Evolutionary conservation across 2,329 filamentous ascomycete species (phyloP), one percentile per base, ranked within the genome.

Genomic region (Orbilia ellipsospora): DNA sequence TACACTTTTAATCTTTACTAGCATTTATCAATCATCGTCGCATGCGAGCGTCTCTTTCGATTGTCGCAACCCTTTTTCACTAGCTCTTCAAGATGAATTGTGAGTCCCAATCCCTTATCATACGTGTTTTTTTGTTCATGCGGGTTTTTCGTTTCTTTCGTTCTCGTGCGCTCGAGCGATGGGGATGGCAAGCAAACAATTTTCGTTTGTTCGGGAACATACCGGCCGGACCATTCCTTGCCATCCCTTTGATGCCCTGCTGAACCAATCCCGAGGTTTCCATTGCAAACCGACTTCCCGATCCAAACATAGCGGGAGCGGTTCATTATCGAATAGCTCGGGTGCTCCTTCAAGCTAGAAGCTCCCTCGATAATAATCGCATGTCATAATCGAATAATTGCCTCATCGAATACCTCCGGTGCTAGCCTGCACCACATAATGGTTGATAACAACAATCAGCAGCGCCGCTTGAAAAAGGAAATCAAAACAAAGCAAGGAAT

Each of bases 331-430:
- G 8, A 16, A 16, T 13, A 55, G 56, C 64, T 55, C 65, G 5
- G 65, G 61, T 68, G 18, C 28, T 23, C 26, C 62, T 18, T 55
- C 48, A 1, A 36, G 31, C 31, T 4, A 36, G 31, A 36, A 7
- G 23, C 44, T 63, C 18, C 50, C 56, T 56, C 60, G 40, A 70
- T 70, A 51, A 70, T 70, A 70, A 70, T 70, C 62, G 66, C 66
- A 57, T 62, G 62, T 36, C n/a, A 31, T 16, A 8, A 18, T 23
- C 18, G 36, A 13, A 45, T 48, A 36, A 16, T 12, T 16, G 18
- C 31, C 54, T 45, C 6, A 36, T 36, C 31, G 31, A 36, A 36
- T 36, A 36, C 31, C 10, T n/a, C 44, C 44, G 44, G 13, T 13
- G 44, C 7, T 36, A 36, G 26, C 50, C 26, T 26, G 13, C 16